phyloP scores from a whole-genome alignment of 371 early-diverging fungal species.

The Modicella reniformis region DNA sequence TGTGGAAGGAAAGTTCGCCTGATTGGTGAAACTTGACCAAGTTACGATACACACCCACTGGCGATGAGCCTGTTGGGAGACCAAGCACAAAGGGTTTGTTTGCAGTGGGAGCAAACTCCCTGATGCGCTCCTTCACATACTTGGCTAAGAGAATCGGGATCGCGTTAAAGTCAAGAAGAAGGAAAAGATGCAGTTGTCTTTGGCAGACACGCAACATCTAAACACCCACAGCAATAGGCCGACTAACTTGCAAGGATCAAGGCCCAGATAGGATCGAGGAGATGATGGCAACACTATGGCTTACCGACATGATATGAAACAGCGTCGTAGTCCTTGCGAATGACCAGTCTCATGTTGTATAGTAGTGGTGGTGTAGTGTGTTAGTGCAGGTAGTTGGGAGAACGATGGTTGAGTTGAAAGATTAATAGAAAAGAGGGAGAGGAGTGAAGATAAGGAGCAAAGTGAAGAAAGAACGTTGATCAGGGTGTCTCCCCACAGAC shows the following conservation, averaged over 20 bases:
- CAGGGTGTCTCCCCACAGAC: not conserved
- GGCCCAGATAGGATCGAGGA: not conserved
- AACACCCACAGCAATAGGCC: too few species aligned
- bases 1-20: slow-evolving; percentile 70
- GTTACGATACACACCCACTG: slow-evolving; percentile 76
- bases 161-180: too few species aligned
- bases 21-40: slow-evolving; percentile 69
- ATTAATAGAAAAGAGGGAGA: slow-evolving; percentile 1
- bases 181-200: too few species aligned
- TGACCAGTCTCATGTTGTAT: slow-evolving; percentile 72
- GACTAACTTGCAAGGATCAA: too few species aligned
- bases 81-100: slow-evolving; percentile 86
- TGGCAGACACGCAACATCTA: too few species aligned
- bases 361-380: slow-evolving; percentile 2
- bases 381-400: slow-evolving; percentile 1
- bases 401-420: not conserved
- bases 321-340: slow-evolving; percentile 73
- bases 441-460: slow-evolving; percentile 18
- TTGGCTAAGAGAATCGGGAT: slow-evolving; percentile 62
- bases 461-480: slow-evolving; percentile 3
- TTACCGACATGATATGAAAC: slow-evolving; percentile 74
- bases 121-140: slow-evolving; percentile 84
- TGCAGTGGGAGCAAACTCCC: slow-evolving; percentile 78
- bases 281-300: slow-evolving; percentile 1
- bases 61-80: slow-evolving; percentile 79